Evolutionary conservation across 768 basidiomycete genomes (phyloP), one percentile per base, ranked within the genome.

Genomic region (Suillus weaverae): DNA sequence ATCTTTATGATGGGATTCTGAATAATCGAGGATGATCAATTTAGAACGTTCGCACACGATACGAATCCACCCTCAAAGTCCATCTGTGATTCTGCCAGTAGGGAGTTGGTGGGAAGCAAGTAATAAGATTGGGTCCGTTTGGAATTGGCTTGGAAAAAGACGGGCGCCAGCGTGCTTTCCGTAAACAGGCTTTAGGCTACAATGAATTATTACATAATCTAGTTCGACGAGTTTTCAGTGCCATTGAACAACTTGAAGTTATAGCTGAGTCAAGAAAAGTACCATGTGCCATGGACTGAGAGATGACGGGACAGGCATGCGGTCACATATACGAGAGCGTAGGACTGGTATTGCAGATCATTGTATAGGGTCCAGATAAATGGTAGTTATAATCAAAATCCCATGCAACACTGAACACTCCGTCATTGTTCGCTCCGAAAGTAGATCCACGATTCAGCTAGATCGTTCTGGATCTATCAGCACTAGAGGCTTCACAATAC

Each of bases 401-500:
- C n/a, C 35, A 30, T 60, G 10, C 36, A 38, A 39, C 13, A 26
- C 2, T 26, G 26, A 26, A 26, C 26, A 22, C 16, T 8, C 41
- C 22, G 2, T 11, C 14, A n/a, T 8, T 11, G 11, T 22, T 43
- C 26, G 14, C 11, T 51, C 30, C 18, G 4, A 36, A 5, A 30
- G 14, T 39, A 30, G 26, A 41, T 26, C 4, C 5, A 35, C 32
- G 5, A 11, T 38, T 59, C 60, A 76, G 56, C 71, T 68, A 48
- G 70, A 67, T 22, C 67, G 68, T 56, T 65, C 68, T 36, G 71
- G 76, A 54, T 80, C 77, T 35, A 62, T 70, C 60, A 81, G 62
- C 30, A 85, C 70, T 39, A 94, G 72, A 18, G 91, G 92, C 71
- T 80, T 80, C 61, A 97, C 80, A 22, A 85, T 80, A 51, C 77